Percentiles rank a stretch among this genome's conserved stretches.
Evolutionary conservation across 2,329 filamentous ascomycete species (phyloP).

Genomic region (Scedosporium aurantiacum): DNA sequence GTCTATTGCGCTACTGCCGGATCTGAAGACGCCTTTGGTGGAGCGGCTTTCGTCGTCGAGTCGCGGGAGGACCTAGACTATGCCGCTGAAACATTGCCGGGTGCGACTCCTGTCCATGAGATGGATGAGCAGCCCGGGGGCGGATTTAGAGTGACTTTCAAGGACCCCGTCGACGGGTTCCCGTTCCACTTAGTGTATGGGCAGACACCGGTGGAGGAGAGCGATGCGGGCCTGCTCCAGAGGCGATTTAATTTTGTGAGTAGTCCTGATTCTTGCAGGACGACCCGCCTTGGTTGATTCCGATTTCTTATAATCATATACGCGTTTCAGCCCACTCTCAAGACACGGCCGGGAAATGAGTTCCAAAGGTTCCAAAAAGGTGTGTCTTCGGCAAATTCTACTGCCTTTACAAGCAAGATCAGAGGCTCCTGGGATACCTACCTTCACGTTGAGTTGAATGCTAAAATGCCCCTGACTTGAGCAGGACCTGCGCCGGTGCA

Average conservation of each 20-base stretch:
- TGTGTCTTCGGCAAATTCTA: constrained; percentile 14
- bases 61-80: not conserved
- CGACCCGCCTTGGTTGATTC: no score
- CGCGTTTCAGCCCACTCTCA: not conserved
- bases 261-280: not conserved
- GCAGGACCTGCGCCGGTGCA: constrained; percentile 21
- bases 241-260: not conserved
- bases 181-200: not conserved
- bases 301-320: not conserved
- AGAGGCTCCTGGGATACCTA: no score
- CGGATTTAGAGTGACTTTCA: not conserved
- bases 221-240: not conserved
- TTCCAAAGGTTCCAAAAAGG: constrained; percentile 1
- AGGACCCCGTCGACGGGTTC: constrained; percentile 4
- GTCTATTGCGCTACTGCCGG: constrained; percentile 29
- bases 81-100: not conserved
- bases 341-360: not conserved
- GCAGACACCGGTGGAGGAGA: not conserved
- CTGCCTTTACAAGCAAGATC: no score
- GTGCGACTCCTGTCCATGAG: not conserved
- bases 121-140: not conserved
- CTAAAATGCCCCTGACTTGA: constrained; percentile 8
- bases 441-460: constrained; percentile 12
- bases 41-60: not conserved
- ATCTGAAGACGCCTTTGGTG: not conserved